Evolutionary conservation across 805 yeast genomes (phyloP).

Genomic region (Yarrowia sp.): DNA sequence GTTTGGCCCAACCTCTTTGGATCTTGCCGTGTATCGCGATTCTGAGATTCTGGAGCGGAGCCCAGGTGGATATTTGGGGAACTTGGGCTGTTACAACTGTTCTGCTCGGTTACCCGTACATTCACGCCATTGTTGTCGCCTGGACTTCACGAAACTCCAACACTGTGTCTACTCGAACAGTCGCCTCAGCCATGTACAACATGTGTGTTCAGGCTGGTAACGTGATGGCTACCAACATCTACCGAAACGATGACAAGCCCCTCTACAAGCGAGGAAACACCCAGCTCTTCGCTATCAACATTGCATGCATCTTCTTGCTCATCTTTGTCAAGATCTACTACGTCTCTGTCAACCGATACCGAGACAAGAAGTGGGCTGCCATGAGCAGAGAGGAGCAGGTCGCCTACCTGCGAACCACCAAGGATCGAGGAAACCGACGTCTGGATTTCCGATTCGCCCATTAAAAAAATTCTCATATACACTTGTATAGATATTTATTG

Average conservation of each 20-base stretch:
- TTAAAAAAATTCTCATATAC: slow-evolving; percentile 6
- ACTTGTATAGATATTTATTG: slow-evolving; percentile 28
- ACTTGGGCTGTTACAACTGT: slow-evolving; percentile 48
- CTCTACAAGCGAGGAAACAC: slow-evolving; percentile 64
- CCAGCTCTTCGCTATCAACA: slow-evolving; percentile 45
- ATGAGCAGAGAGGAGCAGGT: slow-evolving; percentile 59
- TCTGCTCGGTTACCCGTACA: slow-evolving; percentile 49
- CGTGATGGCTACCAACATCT: slow-evolving; percentile 63
- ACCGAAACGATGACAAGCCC: slow-evolving; percentile 65
- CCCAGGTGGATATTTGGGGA: slow-evolving; percentile 46
- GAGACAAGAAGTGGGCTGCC: slow-evolving; percentile 59
- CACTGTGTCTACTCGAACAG: slow-evolving; percentile 68
- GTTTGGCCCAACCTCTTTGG: slow-evolving; percentile 41
- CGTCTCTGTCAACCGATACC: slow-evolving; percentile 45
- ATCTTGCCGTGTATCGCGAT: slow-evolving; percentile 40
- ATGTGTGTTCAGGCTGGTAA: slow-evolving; percentile 67
- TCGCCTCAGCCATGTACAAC: slow-evolving; percentile 69
- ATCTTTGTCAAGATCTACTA: slow-evolving; percentile 50
- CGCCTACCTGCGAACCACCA: slow-evolving; percentile 56
- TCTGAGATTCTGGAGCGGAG: slow-evolving; percentile 43
- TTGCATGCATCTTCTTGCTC: slow-evolving; percentile 42
- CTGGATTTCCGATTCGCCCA: slow-evolving; percentile 58
- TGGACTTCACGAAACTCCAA: slow-evolving; percentile 71
- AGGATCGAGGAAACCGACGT: slow-evolving; percentile 64
- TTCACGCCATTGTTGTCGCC: slow-evolving; percentile 63